These are phyloP conservation scores for Guyanaporus albipodus DNA, from an alignment of 768 basidiomycete genomes.

Conservation along the genomic window DNA sequence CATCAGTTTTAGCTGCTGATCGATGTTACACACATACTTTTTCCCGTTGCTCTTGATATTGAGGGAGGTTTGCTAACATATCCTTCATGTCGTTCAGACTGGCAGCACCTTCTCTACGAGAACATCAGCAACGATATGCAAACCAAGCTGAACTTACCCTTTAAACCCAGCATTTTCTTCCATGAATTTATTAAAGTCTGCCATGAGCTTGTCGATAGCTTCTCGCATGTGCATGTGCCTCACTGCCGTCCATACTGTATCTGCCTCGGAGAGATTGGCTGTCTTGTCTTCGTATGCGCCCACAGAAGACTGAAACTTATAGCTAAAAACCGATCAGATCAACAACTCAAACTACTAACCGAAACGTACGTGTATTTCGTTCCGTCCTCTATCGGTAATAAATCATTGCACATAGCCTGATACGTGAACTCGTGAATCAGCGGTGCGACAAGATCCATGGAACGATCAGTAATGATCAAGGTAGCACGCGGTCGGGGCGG, in stretches of 20 bases:
- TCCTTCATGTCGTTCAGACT: slow-evolving; percentile 98
- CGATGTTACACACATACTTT: slow-evolving; percentile 50
- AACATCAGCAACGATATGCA: slow-evolving; percentile 1
- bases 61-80: slow-evolving; percentile 92
- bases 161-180: slow-evolving; percentile 93
- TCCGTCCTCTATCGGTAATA: slow-evolving; percentile 86
- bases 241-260: slow-evolving; percentile 87
- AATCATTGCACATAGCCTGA: slow-evolving; percentile 97
- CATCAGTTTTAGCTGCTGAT: not conserved
- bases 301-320: slow-evolving; percentile 87
- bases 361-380: slow-evolving; percentile 74
- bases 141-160: slow-evolving; percentile 49
- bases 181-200: slow-evolving; percentile 91
- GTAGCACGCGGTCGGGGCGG: slow-evolving; percentile 67
- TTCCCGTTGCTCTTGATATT: slow-evolving; percentile 93
- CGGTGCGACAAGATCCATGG: slow-evolving; percentile 90
- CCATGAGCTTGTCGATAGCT: slow-evolving; percentile 95
- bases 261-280: slow-evolving; percentile 79
- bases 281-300: slow-evolving; percentile 88
- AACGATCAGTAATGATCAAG: slow-evolving; percentile 90
- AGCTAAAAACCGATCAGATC: slow-evolving; percentile 44
- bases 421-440: slow-evolving; percentile 98
- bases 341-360: slow-evolving; percentile 8
- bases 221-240: slow-evolving; percentile 99
- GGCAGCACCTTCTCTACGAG: slow-evolving; percentile 66